These are phyloP conservation scores for Arthrobotrys iridis DNA, from an alignment of 2,329 filamentous ascomycete species.

Conservation along the genomic window DNA sequence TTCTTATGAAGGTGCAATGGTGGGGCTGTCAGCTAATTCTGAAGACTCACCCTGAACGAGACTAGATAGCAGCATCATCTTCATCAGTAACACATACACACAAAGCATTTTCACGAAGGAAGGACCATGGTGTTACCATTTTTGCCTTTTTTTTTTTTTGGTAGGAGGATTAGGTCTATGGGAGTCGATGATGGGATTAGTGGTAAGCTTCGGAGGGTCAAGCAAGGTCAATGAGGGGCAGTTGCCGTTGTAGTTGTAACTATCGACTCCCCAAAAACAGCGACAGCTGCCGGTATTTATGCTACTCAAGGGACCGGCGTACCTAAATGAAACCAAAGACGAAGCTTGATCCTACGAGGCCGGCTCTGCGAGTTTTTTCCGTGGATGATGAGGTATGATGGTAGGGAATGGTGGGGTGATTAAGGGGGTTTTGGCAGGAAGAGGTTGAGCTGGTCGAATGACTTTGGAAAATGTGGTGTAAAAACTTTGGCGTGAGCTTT, in stretches of 20 bases:
- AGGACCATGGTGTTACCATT: conserved; percentile 26
- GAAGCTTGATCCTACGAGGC: conserved; percentile 50
- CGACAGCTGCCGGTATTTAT: conserved; percentile 35
- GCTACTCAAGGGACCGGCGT: not conserved
- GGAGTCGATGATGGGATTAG: conserved; percentile 20
- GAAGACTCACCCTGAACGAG: conserved; percentile 47
- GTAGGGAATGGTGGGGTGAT: conserved; percentile 52
- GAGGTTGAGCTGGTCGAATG: conserved; percentile 53
- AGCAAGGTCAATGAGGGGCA: conserved; percentile 28
- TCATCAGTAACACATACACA: not conserved
- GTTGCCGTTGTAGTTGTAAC: conserved; percentile 22
- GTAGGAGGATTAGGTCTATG: conserved; percentile 2
- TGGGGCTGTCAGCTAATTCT: not conserved
- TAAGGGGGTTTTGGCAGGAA: conserved; percentile 49
- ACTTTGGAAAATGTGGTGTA: conserved; percentile 45
- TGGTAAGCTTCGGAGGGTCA: conserved; percentile 42
- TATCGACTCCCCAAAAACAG: conserved; percentile 23
- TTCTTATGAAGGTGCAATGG: not conserved
- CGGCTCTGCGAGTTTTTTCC: conserved; percentile 37
- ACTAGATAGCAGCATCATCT: conserved; percentile 10
- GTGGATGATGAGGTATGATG: conserved; percentile 1
- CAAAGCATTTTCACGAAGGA: not conserved
- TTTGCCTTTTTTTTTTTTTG: conserved; percentile 13
- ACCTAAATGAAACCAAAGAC: conserved; percentile 40
- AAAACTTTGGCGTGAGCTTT: conserved; percentile 28